phyloP scores from a whole-genome alignment of 2,329 filamentous ascomycete genomes.

The Neoascochyta sp. region DNA sequence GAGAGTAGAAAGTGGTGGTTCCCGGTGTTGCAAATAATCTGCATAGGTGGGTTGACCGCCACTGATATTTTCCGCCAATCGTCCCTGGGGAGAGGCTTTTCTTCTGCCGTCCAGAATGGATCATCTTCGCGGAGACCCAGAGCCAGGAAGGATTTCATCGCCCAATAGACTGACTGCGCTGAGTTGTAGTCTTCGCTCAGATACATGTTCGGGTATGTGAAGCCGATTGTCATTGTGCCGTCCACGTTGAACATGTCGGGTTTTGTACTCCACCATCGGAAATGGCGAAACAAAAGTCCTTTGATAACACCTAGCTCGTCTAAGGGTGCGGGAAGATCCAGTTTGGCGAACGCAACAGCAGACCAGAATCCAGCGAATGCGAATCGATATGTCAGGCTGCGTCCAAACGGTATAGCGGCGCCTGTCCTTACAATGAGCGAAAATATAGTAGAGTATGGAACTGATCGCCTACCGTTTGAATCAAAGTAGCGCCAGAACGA shows the following conservation, averaged over 20 bases:
- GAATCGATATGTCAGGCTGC: conserved; percentile 52
- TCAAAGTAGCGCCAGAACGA: conserved; percentile 51
- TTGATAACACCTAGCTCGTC: conserved; percentile 43
- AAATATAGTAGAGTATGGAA: no score
- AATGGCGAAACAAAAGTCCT: conserved; percentile 49
- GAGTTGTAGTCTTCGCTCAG: conserved; percentile 57
- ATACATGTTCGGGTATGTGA: conserved; percentile 51
- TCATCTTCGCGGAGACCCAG: conserved; percentile 38
- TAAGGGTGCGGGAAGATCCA: conserved; percentile 41
- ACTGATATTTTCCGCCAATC: background rate
- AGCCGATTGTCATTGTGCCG: conserved; percentile 51
- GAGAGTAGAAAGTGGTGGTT: conserved; percentile 34
- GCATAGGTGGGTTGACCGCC: conserved; percentile 35
- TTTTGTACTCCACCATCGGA: conserved; percentile 48
- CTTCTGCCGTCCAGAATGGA: conserved; percentile 47
- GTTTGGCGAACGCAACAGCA: conserved; percentile 43
- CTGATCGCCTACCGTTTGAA: conserved; percentile 36
- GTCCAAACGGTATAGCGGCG: conserved; percentile 51
- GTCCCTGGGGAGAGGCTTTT: conserved; percentile 34
- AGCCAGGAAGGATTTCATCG: conserved; percentile 49
- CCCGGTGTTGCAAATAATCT: conserved; percentile 46
- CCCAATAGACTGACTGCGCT: conserved; percentile 55
- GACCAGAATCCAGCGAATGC: conserved; percentile 51
- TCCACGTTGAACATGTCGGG: conserved; percentile 48
- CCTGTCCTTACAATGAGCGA: no score